A percentile compares a stretch with the other conserved stretches of the same genome.
phyloP scores from a whole-genome alignment of 179 eudicot genomes.

The Corrigiola litoralis region DNA sequence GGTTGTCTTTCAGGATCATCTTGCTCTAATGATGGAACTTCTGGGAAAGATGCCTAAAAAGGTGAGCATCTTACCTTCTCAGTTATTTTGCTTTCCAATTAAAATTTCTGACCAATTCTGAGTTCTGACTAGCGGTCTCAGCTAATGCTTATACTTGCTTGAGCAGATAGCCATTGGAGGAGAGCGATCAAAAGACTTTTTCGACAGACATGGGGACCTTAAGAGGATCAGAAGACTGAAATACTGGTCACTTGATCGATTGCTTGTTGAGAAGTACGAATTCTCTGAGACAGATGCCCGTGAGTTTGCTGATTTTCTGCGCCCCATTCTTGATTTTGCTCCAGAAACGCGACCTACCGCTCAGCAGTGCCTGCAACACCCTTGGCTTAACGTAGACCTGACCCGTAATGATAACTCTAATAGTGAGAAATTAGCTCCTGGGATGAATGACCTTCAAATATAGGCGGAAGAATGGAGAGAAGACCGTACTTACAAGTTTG shows the following conservation, averaged over 20 bases:
- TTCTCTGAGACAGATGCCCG: constrained; percentile 59
- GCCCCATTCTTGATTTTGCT: constrained; percentile 74
- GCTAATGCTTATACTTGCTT: constrained; percentile 14
- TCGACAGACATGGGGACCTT: constrained; percentile 84
- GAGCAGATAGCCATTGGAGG: constrained; percentile 73
- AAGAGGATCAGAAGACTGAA: constrained; percentile 90
- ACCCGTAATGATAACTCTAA: constrained; percentile 33
- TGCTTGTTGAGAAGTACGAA: constrained; percentile 66
- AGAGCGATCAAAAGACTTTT: constrained; percentile 75
- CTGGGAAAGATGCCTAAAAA: constrained; percentile 94
- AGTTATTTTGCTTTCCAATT: not conserved
- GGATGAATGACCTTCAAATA: constrained; percentile 49
- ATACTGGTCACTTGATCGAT: constrained; percentile 61
- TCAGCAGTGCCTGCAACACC: constrained; percentile 76
- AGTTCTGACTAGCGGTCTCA: constrained; percentile 3
- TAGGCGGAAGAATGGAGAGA: constrained; percentile 34
- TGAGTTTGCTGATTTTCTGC: constrained; percentile 70
- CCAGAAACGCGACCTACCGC: constrained; percentile 93
- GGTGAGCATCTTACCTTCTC: constrained; percentile 36
- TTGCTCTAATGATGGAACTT: constrained; percentile 94
- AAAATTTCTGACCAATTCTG: not conserved
- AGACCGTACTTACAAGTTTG: constrained; percentile 11
- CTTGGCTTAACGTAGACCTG: constrained; percentile 61
- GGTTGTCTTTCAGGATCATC: constrained; percentile 69
- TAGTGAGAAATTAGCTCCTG: constrained; percentile 34